phyloP scores from a whole-genome alignment of 139 green algal genomes.

The Tetraselmis striata region DNA sequence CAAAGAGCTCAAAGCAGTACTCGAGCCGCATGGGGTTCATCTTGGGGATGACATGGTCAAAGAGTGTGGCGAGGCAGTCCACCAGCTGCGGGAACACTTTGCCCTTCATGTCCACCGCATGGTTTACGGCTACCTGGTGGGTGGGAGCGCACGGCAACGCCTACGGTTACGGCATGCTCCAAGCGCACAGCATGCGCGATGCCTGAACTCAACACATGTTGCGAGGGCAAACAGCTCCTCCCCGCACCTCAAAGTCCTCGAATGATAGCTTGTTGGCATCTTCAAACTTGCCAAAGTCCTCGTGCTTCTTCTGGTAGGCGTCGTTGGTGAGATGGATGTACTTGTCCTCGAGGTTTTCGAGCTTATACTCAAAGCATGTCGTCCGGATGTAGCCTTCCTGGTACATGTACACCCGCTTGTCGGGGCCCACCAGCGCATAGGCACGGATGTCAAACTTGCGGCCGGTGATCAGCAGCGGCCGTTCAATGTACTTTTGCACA shows the following conservation, averaged over 20 bases:
- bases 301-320: conserved; percentile 44
- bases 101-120: conserved; percentile 22
- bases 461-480: conserved; percentile 38
- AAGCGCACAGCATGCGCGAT: no score
- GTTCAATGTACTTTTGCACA: conserved; percentile 58
- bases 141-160: no score
- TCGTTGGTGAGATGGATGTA: conserved; percentile 51
- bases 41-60: conserved; percentile 11
- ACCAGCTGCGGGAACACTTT: conserved; percentile 32
- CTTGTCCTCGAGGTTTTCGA: conserved; percentile 42
- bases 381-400: conserved; percentile 46
- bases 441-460: conserved; percentile 54
- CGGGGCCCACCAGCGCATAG: conserved; percentile 31
- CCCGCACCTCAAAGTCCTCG: conserved; percentile 19
- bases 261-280: conserved; percentile 51
- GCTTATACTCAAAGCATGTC: conserved; percentile 31
- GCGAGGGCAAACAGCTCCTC: no score
- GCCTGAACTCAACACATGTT: no score
- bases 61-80: conserved; percentile 20
- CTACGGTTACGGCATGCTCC: no score
- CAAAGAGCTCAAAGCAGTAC: conserved; percentile 46
- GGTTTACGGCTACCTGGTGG: no score
- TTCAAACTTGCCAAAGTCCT: conserved; percentile 39
- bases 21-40: conserved; percentile 33
- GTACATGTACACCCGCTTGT: conserved; percentile 33